phyloP scores from a whole-genome alignment of 2,329 filamentous ascomycete genomes.

The Dactylonectria estremocensis region DNA sequence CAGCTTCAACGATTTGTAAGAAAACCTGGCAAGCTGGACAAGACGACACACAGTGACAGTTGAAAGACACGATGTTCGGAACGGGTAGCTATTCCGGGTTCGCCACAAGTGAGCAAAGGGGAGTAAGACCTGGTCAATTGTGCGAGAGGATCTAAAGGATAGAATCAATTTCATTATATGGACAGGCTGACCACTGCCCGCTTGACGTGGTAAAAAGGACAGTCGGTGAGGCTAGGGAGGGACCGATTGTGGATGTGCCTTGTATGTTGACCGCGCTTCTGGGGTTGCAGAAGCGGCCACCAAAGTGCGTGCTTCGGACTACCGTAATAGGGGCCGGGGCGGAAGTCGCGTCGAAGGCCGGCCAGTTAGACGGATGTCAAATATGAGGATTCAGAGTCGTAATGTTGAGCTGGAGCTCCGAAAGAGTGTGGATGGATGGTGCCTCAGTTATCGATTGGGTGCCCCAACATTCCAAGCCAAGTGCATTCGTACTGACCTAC shows the following conservation, averaged over 20 bases:
- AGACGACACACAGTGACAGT: conserved; percentile 15
- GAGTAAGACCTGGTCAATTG: conserved; percentile 13
- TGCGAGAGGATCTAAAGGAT: conserved; percentile 7
- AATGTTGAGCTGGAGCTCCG: not conserved
- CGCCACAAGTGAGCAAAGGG: conserved; percentile 25
- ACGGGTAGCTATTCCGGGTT: conserved; percentile 17
- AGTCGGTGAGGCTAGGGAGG: conserved; percentile 29
- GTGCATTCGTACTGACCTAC: too few species aligned
- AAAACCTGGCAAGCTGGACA: conserved; percentile 16
- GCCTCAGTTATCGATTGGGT: conserved; percentile 15
- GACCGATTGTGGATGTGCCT: not conserved
- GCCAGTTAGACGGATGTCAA: conserved; percentile 4
- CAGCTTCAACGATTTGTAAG: conserved; percentile 28
- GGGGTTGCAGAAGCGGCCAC: conserved; percentile 8
- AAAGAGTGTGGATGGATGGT: not conserved
- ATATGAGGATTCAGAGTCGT: not conserved
- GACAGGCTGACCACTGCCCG: conserved; percentile 5
- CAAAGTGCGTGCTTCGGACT: conserved; percentile 9
- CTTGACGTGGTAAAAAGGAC: conserved; percentile 23
- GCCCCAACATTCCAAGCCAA: conserved; percentile 19
- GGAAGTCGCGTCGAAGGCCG: conserved; percentile 12
- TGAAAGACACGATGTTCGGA: conserved; percentile 1
- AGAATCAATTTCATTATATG: conserved; percentile 12
- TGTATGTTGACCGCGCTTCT: not conserved
- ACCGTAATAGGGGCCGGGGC: not conserved